Conservation (phyloP, 202 grass and related monocot genomes). For the Bolboschoenoplectus hybrid region DNA sequence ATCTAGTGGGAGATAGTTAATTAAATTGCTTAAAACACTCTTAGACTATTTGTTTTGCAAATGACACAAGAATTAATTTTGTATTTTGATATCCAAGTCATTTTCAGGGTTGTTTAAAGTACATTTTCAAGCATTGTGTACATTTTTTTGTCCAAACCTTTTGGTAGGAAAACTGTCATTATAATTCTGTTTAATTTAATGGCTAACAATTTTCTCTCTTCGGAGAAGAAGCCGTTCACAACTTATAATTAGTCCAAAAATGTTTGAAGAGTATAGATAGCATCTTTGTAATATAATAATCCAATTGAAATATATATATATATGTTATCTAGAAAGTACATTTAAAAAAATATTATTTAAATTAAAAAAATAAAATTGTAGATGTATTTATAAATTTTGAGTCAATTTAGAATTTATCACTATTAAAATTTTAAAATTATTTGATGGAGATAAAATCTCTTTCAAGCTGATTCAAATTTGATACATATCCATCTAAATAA, state of each 20-base stretch:
- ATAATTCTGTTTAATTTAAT: background rate
- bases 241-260: background rate
- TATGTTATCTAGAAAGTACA: too few relatives aligned
- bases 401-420: too few relatives aligned
- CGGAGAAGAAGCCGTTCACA: background rate
- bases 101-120: constrained; percentile 23
- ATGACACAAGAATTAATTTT: background rate
- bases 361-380: too few relatives aligned
- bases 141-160: background rate
- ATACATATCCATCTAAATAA: too few relatives aligned
- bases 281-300: background rate
- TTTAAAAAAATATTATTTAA: too few relatives aligned
- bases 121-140: constrained; percentile 24
- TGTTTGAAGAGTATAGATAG: background rate
- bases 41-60: background rate
- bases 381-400: too few relatives aligned
- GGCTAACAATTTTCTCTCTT: background rate
- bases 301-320: background rate
- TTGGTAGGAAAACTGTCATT: constrained; percentile 18
- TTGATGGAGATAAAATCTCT: too few relatives aligned
- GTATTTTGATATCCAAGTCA: background rate
- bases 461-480: too few relatives aligned
- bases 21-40: background rate
- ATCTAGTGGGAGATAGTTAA: background rate
- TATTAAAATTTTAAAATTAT: too few relatives aligned